Percentiles rank a stretch among this genome's conserved stretches.
phyloP scores from a whole-genome alignment of 495 filamentous ascomycete genomes.

The Penicillium bovifimosum region DNA sequence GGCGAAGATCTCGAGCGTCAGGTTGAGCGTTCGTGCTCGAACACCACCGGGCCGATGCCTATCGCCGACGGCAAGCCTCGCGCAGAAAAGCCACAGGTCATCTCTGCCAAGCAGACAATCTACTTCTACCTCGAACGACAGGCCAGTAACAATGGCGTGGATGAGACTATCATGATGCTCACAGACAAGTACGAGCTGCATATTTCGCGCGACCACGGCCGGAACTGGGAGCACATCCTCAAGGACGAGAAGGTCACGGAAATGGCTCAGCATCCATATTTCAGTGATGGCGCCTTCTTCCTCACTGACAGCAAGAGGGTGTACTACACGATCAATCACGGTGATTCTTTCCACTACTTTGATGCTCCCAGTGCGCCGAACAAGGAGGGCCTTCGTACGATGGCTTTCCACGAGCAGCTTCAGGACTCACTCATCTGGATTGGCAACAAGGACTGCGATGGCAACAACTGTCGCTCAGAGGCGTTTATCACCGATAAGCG shows the following conservation, averaged over 20 bases:
- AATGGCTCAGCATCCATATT: constrained; percentile 70
- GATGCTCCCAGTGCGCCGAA: constrained; percentile 46
- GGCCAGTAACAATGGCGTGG: constrained; percentile 52
- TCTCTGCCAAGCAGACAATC: constrained; percentile 51
- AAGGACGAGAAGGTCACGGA: constrained; percentile 56
- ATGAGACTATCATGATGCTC: constrained; percentile 83
- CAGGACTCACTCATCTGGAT: constrained; percentile 89
- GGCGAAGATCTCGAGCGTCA: constrained; percentile 42
- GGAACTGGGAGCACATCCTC: constrained; percentile 63
- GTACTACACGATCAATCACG: constrained; percentile 74
- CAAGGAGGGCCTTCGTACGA: constrained; percentile 40
- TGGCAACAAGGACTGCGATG: constrained; percentile 55
- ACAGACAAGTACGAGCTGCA: constrained; percentile 59
- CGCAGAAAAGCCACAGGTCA: constrained; percentile 44
- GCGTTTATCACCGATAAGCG: constrained; percentile 69
- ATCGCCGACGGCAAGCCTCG: constrained; percentile 56
- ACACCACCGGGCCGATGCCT: constrained; percentile 36
- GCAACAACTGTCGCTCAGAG: constrained; percentile 56
- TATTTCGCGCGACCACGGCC: constrained; percentile 78
- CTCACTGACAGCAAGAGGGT: constrained; percentile 62
- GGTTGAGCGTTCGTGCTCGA: constrained; percentile 46
- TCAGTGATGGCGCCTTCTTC: constrained; percentile 81
- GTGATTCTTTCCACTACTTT: constrained; percentile 60
- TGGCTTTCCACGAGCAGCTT: constrained; percentile 75
- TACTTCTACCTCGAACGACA: constrained; percentile 84